A percentile compares a stretch with the other conserved stretches of the same genome.
These are phyloP conservation scores for Stemphylium vesicarium DNA, from an alignment of 2,329 filamentous ascomycete genomes.

Conservation along the genomic window DNA sequence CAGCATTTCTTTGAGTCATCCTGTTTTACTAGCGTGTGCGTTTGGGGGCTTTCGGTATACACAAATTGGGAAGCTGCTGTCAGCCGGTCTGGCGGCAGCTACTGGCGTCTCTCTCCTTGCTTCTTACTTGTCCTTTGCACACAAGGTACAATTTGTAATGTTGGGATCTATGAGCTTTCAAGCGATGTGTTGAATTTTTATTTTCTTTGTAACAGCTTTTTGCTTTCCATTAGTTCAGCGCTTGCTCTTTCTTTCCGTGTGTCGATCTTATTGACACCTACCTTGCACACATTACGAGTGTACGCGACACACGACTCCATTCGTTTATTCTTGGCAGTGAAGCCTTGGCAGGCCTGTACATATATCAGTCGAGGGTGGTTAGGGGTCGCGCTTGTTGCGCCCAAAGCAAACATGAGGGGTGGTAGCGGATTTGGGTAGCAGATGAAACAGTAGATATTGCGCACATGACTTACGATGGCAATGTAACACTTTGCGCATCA, in stretches of 20 bases:
- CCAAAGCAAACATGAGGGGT: background rate
- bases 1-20: background rate
- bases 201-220: slow-evolving; percentile 10
- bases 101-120: slow-evolving; percentile 7
- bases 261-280: slow-evolving; percentile 10
- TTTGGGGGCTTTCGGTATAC: slow-evolving; percentile 16
- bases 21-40: slow-evolving; percentile 24
- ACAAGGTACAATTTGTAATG: slow-evolving; percentile 28
- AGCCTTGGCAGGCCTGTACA: background rate
- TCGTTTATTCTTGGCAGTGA: slow-evolving; percentile 6
- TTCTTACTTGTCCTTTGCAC: slow-evolving; percentile 17
- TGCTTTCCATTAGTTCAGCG: slow-evolving; percentile 3
- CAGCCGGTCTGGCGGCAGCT: slow-evolving; percentile 35
- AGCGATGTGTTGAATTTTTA: background rate
- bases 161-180: slow-evolving; percentile 4
- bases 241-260: slow-evolving; percentile 1
- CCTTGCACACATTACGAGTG: slow-evolving; percentile 29
- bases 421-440: background rate
- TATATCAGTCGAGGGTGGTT: background rate
- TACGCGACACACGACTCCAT: slow-evolving; percentile 35
- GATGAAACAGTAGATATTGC: too few species aligned
- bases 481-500: background rate
- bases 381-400: background rate
- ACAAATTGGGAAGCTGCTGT: slow-evolving; percentile 16
- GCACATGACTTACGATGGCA: slow-evolving; percentile 16